These are phyloP conservation scores for Wallemia hederae DNA, from an alignment of 1,284 basidiomycete genomes.

Conservation along the genomic window DNA sequence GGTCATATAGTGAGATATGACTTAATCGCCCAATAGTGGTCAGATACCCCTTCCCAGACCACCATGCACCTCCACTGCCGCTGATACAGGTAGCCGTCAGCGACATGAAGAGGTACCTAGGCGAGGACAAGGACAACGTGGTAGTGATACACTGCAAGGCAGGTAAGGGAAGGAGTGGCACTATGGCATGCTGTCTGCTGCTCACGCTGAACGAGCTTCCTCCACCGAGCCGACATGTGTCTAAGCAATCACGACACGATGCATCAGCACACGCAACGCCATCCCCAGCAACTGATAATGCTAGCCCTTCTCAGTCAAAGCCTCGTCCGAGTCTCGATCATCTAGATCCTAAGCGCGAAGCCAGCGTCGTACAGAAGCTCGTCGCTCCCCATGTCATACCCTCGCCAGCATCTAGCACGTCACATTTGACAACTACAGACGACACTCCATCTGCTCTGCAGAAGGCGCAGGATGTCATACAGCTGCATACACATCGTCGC, in stretches of 20 bases:
- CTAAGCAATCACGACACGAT: not conserved
- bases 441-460: not conserved
- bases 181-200: not conserved
- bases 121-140: not conserved
- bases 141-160: not conserved
- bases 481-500: not conserved
- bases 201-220: not conserved
- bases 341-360: not conserved
- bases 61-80: not conserved
- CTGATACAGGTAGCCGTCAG: not conserved
- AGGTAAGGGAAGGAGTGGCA: not conserved
- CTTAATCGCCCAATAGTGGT: not conserved
- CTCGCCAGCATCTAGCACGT: not conserved
- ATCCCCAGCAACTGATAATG: no score
- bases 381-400: not conserved
- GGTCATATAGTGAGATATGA: not conserved
- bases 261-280: no score
- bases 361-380: not conserved
- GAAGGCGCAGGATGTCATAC: not conserved
- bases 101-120: not conserved
- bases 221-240: not conserved
- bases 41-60: not conserved
- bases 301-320: not conserved
- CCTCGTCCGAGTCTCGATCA: not conserved
- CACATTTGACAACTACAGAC: not conserved